Base-by-base conservation (phyloP, 371 early-diverging fungal genomes). In the Apophysomyces ossiformis region DNA sequence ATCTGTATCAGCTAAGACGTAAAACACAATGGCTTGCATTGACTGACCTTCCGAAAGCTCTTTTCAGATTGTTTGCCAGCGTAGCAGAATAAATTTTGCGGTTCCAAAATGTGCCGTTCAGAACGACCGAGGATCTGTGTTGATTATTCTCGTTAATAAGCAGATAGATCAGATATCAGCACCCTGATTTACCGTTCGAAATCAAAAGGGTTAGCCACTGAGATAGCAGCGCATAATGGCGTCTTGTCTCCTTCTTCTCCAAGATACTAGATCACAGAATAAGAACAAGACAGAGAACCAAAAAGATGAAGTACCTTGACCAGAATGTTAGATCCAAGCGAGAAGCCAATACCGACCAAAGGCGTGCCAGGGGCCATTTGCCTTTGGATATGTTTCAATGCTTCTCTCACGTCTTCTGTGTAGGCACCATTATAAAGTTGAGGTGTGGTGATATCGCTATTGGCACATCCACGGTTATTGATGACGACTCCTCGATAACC, bases 161-260 rank as follows among this genome's bases (percentile, higher is more conserved):
- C 5, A 58, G 58, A 54, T 32, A 60, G 36, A 57, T 7, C 26
- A 65, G 32, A 21, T 36, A 58, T 12, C 15, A 18, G 11, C 8
- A 36, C 21, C 38, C 46, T 21, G 45, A 50, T 78, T 69, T 78
- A 88, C 86, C 76, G 72, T 67, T 80, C 64, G 41, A 90, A 82
- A 70, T 94, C 94, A 77, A 86, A 96, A 7, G 98, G 98, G 67
- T 96, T 96, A 43, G 87, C 90, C 32, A 97, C 90, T 2, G 93
- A 89, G 37, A 92, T 79, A 16, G 88, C 93, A 2, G 87, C 95
- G 36, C 82, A 70, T 39, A 97, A 85, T 18, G 90, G 90, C 43
- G 90, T 90, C 12, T 86, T 83, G 11, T 86, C 87, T 18, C 92
- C 91, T 64, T 90, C 92, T 75, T 96, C 95, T 12, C 97, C 97